These are phyloP conservation scores for Geotrichum australiense DNA, from an alignment of 1,139 yeast species.

Conservation along the genomic window DNA sequence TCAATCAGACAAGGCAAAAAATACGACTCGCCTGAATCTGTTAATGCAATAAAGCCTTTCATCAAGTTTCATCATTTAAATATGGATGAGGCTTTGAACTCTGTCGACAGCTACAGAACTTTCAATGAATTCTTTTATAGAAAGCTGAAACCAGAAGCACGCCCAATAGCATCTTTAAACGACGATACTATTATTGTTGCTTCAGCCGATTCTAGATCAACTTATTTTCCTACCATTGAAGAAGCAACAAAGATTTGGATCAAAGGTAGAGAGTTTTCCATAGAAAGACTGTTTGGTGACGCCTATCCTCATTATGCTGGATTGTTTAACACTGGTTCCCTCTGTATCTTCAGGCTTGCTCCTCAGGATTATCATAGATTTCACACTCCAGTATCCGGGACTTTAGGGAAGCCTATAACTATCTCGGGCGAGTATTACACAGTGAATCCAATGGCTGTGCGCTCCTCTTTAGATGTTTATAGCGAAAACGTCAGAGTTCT, in stretches of 20 bases:
- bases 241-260: conserved; percentile 80
- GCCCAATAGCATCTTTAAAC: conserved; percentile 57
- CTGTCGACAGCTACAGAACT: conserved; percentile 48
- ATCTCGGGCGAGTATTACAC: conserved; percentile 92
- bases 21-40: conserved; percentile 66
- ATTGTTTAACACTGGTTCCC: conserved; percentile 48
- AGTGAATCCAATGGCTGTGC: conserved; percentile 94
- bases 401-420: conserved; percentile 53
- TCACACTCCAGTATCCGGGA: conserved; percentile 80
- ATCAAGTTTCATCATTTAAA: conserved; percentile 75
- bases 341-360: conserved; percentile 81
- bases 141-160: conserved; percentile 59
- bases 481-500: conserved; percentile 84
- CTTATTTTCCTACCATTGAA: conserved; percentile 56
- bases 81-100: conserved; percentile 55
- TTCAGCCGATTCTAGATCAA: conserved; percentile 85
- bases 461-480: conserved; percentile 82
- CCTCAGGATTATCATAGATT: conserved; percentile 97
- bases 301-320: conserved; percentile 46
- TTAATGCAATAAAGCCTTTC: conserved; percentile 63
- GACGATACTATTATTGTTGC: conserved; percentile 52
- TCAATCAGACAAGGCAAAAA: conserved; percentile 79
- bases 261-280: conserved; percentile 73
- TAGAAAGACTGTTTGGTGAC: conserved; percentile 56
- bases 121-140: conserved; percentile 90